Evolutionary conservation across 768 basidiomycete species (phyloP), one percentile per base, ranked within the genome.

Genomic region (Tephrocybe rancida): DNA sequence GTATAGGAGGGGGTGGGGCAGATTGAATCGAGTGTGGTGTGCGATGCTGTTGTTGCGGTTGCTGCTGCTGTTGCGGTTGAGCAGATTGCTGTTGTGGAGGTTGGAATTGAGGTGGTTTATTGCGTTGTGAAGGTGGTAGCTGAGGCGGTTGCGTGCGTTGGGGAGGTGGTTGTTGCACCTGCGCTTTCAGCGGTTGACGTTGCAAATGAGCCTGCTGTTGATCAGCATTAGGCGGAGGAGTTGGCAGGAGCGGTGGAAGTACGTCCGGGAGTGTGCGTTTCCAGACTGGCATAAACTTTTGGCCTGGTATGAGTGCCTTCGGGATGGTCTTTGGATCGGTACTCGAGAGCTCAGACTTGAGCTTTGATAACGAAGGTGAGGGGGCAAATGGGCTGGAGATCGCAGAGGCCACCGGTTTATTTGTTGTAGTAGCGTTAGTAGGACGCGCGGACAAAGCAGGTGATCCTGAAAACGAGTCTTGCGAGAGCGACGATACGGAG

Each of bases 251-350:
- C 6, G 70, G 67, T 18, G 65, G 62, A 21, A 62, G 62, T 5
- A 62, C 54, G 45, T 65, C 62, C 26, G 59, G 60, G 26, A 61
- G 54, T 1, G 71, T 67, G 25, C 75, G 75, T 62, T 76, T 77
- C 78, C 77, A 79, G 11, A 73, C 59, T 2, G 80, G 78, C 9
- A 73, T 67, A 48, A 74, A 71, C 26, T 69, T 75, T 27, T 65
- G 58, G 10, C 55, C 50, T 54, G 59, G 32, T 53, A 60, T 22
- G 26, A 54, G 52, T 21, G 47, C 32, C 44, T 55, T 37, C 19
- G 47, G 44, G 19, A 34, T 18, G 22, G 44, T 37, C 16, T 11
- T 29, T 26, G 32, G 22, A 38, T 21, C 29, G 19, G 41, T 46
- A 37, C 54, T 47, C 21, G 51, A 19, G 22, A 59, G 42, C 11